A percentile compares a stretch with the other conserved stretches of the same genome.
Conservation (phyloP, 306 rosid species). For the Acacia acuminata region DNA sequence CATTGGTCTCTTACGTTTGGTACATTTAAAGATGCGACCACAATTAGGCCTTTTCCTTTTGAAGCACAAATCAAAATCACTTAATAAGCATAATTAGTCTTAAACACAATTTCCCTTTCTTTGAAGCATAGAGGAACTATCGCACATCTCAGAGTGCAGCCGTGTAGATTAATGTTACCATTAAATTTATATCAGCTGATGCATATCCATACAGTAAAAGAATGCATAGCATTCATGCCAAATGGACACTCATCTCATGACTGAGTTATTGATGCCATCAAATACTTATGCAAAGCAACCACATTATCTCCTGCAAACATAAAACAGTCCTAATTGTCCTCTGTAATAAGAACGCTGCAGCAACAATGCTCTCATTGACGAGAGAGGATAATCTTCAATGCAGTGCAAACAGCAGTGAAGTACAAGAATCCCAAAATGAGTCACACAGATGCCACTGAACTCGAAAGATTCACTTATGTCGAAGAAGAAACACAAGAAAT, state of each 20-base stretch:
- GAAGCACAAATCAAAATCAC: not conserved
- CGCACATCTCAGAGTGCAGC: not conserved
- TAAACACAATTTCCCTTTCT: not conserved
- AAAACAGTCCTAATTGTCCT: not conserved
- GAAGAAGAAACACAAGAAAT: conserved; percentile 23
- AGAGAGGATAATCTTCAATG: not conserved
- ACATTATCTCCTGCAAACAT: not conserved
- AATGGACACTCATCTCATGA: not conserved
- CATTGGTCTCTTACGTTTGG: not conserved
- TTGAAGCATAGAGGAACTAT: not conserved
- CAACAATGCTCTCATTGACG: not conserved
- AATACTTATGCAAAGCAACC: not conserved
- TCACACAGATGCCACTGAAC: not conserved
- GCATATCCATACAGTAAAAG: not conserved
- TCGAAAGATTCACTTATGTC: not conserved
- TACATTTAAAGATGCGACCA: not conserved
- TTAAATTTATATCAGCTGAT: not conserved
- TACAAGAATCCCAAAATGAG: conserved; percentile 6
- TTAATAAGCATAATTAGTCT: not conserved
- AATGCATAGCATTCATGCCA: not conserved
- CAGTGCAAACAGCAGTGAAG: not conserved
- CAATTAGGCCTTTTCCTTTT: not conserved
- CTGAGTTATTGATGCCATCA: not conserved
- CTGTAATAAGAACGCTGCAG: not conserved
- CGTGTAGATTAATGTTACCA: not conserved